Evolutionary conservation across 2,329 filamentous ascomycete species (phyloP).

Genomic region (Monilinia laxa): DNA sequence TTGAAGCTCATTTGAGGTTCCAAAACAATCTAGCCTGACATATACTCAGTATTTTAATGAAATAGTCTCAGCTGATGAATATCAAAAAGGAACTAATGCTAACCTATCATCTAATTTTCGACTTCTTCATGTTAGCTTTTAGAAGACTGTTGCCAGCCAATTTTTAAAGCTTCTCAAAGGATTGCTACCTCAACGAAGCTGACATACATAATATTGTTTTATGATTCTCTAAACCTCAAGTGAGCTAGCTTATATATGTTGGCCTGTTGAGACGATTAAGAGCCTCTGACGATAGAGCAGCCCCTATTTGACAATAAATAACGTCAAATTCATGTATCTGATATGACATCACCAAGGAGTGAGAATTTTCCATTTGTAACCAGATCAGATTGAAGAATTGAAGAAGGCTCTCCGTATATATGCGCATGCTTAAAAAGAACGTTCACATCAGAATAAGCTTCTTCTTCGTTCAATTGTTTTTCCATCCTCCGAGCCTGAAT

Average conservation of each 20-base stretch:
- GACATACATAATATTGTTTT: not conserved
- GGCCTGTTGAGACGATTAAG: not conserved
- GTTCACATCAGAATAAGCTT: conserved; percentile 9
- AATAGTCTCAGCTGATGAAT: too few relatives aligned
- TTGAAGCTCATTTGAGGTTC: too few relatives aligned
- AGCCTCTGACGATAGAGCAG: too few relatives aligned
- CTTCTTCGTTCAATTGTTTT: not conserved
- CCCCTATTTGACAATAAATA: not conserved
- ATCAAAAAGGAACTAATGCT: too few relatives aligned
- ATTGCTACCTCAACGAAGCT: not conserved
- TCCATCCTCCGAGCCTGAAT: not conserved
- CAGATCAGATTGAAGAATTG: not conserved
- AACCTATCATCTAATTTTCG: too few relatives aligned
- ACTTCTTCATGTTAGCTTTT: too few relatives aligned
- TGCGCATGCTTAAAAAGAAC: conserved; percentile 2
- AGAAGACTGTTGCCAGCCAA: not conserved
- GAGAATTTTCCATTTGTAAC: not conserved
- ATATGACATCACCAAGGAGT: too few relatives aligned
- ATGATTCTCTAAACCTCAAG: not conserved
- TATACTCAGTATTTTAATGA: too few relatives aligned
- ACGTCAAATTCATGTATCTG: not conserved
- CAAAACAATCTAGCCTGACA: too few relatives aligned
- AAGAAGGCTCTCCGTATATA: not conserved
- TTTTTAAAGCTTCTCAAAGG: too few relatives aligned
- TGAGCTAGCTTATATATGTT: not conserved